A percentile compares a stretch with the other conserved stretches of the same genome.
These are phyloP conservation scores for Sinapis alba DNA, from an alignment of 441 rosid species.

Conservation along the genomic window DNA sequence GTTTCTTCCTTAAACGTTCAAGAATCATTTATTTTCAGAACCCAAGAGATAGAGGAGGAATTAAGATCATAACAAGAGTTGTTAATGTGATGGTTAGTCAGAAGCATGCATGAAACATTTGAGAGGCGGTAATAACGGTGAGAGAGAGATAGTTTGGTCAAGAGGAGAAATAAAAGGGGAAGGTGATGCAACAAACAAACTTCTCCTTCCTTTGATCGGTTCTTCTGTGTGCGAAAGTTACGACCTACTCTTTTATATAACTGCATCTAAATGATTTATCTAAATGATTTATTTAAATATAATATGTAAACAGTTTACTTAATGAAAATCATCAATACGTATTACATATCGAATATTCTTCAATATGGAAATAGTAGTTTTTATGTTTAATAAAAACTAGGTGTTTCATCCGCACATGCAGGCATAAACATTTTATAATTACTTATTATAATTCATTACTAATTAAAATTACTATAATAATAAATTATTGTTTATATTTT, in stretches of 20 bases:
- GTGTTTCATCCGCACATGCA: no score
- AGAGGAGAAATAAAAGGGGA: constrained; percentile 35
- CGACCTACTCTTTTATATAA: not conserved
- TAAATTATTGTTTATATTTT: no score
- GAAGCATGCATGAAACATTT: not conserved
- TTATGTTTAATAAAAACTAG: no score
- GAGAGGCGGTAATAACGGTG: constrained; percentile 29
- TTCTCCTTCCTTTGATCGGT: constrained; percentile 28
- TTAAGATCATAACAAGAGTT: constrained; percentile 3
- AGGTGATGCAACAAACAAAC: constrained; percentile 6
- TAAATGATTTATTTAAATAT: no score
- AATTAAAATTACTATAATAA: no score
- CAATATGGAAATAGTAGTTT: no score
- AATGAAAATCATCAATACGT: no score
- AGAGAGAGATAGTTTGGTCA: constrained; percentile 21
- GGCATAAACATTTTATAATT: no score
- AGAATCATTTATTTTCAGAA: not conserved
- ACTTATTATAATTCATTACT: no score
- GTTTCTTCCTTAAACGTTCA: not conserved
- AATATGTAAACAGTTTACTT: no score
- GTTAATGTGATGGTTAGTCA: constrained; percentile 23
- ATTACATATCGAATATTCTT: no score
- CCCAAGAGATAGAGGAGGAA: not conserved
- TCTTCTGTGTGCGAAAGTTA: constrained; percentile 12
- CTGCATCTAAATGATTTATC: no score